Percentiles rank a stretch among this genome's conserved stretches.
Evolutionary conservation across 805 yeast genomes (phyloP).

Genomic region (Yamadazyma paraphyllophila): DNA sequence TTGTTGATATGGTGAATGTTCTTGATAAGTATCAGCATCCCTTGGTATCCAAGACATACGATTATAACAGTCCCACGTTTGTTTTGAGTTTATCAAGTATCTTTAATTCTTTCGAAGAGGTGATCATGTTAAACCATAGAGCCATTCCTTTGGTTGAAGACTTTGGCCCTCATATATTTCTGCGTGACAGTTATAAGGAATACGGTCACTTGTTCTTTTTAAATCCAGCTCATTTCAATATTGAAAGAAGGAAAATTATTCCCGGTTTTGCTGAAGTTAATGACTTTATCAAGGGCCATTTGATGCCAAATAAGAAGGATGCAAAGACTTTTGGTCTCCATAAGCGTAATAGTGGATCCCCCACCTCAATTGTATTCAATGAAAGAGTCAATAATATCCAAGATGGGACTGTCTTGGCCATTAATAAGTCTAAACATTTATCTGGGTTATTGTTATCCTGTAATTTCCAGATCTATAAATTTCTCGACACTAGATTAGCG

Average conservation of each 20-base stretch:
- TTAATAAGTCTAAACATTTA: constrained; percentile 26
- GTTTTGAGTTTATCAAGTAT: constrained; percentile 23
- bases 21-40: constrained; percentile 17
- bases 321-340: constrained; percentile 17
- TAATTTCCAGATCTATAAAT: constrained; percentile 23
- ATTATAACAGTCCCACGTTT: constrained; percentile 16
- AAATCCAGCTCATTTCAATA: constrained; percentile 21
- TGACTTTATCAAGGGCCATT: constrained; percentile 19
- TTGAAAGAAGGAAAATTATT: constrained; percentile 17
- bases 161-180: constrained; percentile 17
- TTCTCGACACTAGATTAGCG: constrained; percentile 21
- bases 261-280: constrained; percentile 32
- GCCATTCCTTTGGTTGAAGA: constrained; percentile 24
- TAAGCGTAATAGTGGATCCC: constrained; percentile 10
- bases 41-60: constrained; percentile 8
- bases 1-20: constrained; percentile 23
- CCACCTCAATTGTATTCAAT: constrained; percentile 19
- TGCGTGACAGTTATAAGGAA: constrained; percentile 17
- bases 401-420: constrained; percentile 27
- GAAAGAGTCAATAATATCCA: constrained; percentile 22
- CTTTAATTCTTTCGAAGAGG: constrained; percentile 33
- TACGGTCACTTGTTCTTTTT: constrained; percentile 29
- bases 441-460: constrained; percentile 27
- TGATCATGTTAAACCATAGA: constrained; percentile 26
- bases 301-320: constrained; percentile 23